These are phyloP conservation scores for Geosmithia putterillii DNA, from an alignment of 2,329 filamentous ascomycete genomes.

Conservation along the genomic window DNA sequence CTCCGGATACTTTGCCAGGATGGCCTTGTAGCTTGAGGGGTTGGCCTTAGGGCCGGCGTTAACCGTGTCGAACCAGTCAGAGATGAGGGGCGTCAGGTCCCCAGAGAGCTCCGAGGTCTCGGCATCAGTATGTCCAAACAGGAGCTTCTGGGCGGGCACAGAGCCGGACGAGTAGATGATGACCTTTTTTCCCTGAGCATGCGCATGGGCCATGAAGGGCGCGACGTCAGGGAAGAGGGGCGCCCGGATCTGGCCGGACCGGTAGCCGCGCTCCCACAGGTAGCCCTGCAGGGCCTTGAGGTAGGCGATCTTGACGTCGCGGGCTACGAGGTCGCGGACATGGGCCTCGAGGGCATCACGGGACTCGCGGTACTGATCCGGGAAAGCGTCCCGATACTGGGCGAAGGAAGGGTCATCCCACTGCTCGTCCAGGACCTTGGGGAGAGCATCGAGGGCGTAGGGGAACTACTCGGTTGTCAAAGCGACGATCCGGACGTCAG, in stretches of 20 bases:
- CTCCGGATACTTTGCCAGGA: slow-evolving; percentile 33
- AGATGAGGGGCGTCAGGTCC: slow-evolving; percentile 48
- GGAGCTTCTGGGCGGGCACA: slow-evolving; percentile 66
- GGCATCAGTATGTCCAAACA: slow-evolving; percentile 57
- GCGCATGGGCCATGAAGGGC: slow-evolving; percentile 49
- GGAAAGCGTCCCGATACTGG: slow-evolving; percentile 60
- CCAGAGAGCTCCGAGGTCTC: too few species aligned
- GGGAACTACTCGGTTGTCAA: slow-evolving; percentile 59
- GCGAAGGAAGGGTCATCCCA: slow-evolving; percentile 57
- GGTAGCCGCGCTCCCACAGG: slow-evolving; percentile 66
- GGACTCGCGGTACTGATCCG: slow-evolving; percentile 46
- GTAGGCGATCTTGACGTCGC: slow-evolving; percentile 65
- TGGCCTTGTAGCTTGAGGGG: slow-evolving; percentile 52
- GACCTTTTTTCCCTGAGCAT: slow-evolving; percentile 39
- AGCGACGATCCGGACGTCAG: slow-evolving; percentile 1
- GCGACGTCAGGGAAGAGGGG: slow-evolving; percentile 65
- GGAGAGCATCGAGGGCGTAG: slow-evolving; percentile 58
- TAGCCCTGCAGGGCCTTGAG: slow-evolving; percentile 71
- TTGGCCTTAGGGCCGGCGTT: slow-evolving; percentile 69
- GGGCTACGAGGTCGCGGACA: slow-evolving; percentile 56
- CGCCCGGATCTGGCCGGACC: slow-evolving; percentile 54
- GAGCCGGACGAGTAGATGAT: slow-evolving; percentile 77
- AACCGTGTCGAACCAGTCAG: slow-evolving; percentile 66
- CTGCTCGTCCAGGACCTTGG: slow-evolving; percentile 47
- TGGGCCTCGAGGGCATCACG: slow-evolving; percentile 51